Conservation (phyloP, 148 eudicot species). For the Bassia scoparia region DNA sequence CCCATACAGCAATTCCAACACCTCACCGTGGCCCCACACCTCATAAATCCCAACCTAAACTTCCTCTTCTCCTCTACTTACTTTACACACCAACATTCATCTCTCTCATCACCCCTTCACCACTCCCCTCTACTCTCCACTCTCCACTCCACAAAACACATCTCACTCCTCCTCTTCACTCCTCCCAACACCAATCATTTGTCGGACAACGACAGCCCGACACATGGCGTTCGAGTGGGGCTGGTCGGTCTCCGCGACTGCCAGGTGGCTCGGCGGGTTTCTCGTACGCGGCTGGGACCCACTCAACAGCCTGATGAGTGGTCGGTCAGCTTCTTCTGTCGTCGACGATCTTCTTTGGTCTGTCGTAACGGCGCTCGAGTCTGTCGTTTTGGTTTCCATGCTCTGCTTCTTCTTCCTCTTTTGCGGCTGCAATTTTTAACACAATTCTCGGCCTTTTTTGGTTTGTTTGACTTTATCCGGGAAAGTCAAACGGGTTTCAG, state of each 20-base stretch:
- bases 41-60: slow-evolving; percentile 1
- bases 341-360: slow-evolving; percentile 42
- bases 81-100: background rate
- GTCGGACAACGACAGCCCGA: too few relatives aligned
- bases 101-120: background rate
- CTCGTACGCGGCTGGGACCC: slow-evolving; percentile 31
- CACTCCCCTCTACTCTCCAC: background rate
- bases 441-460: background rate
- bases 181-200: background rate
- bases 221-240: slow-evolving; percentile 27
- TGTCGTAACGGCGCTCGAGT: slow-evolving; percentile 40
- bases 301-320: slow-evolving; percentile 24
- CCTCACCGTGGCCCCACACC: background rate
- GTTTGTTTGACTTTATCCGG: slow-evolving; percentile 1
- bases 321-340: slow-evolving; percentile 24
- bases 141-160: background rate
- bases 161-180: background rate
- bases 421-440: slow-evolving; percentile 43
- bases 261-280: slow-evolving; percentile 29
- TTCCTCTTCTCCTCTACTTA: too few relatives aligned
- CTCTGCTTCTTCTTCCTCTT: slow-evolving; percentile 44
- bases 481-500: background rate
- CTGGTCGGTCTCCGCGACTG: slow-evolving; percentile 18
- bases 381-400: slow-evolving; percentile 47
- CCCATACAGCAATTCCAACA: background rate